Base-by-base conservation (phyloP, 2,329 filamentous ascomycete species). In the Neonectria faginata region DNA sequence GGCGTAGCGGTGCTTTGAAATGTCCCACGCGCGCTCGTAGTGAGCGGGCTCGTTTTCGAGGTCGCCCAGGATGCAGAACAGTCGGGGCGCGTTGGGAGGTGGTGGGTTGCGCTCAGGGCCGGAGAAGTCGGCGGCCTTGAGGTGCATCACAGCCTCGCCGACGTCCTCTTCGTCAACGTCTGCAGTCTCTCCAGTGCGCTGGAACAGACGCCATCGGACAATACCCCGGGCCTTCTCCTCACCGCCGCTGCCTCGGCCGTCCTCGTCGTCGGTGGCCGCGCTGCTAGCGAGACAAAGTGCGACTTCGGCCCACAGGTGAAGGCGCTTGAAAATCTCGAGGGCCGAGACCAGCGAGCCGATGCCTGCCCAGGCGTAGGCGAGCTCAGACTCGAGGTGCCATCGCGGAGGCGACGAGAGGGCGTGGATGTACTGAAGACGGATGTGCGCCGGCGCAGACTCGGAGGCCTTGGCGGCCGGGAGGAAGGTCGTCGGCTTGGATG, bases 61-160 rank as follows among this genome's bases (percentile, higher is more conserved):
- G 71, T 99, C 96, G 18, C 95, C 96, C 1, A 99, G 83, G 62
- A 99, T 97, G 76, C 95, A 98, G 82, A 94, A 95, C 5, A 98
- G 82, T 0, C 96, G 88, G 0, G 96, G 92, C 1, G 95, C 93
- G 75, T 98, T 93, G 1, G 91, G 85, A 0, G 94, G 93, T 0
- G 92, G 82, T 0, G 92, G 91, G 2, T 90, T 84, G 29, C 79
- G 75, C 72, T 93, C 90, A 1, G 89, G 84, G 0, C 94, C 94
- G 6, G 75, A 73, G 68, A 84, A 88, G 55, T 84, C 80, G 14
- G 81, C 75, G 5, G 82, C 82, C 52, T 80, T 90, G 79, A 90
- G 88, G 78, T 75, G 81, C 66, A 77, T 87, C 12, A 86, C 75
- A 48, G 92, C 88, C 5, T 77, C 70, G 3, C 67, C 75, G 6